Base-by-base conservation (phyloP, 192 early-diverging fungal genomes). In the Gryganskiella cystojenkinii region DNA sequence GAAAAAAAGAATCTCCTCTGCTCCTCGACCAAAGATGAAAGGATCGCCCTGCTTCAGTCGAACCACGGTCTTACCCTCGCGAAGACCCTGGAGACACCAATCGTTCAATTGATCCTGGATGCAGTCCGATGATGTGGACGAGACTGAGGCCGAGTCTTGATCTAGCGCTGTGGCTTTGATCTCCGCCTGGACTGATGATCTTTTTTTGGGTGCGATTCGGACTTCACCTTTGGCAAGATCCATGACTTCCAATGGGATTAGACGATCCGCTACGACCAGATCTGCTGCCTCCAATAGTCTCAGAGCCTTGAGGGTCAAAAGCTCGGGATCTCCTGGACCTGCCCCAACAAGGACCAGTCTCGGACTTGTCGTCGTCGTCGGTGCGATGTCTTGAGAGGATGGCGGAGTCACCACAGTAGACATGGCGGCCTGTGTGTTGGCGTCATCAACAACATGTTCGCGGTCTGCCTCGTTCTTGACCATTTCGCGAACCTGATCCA, bases 41-140 rank as follows among this genome's bases (percentile, higher is more conserved):
- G 94, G 94, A 61, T 97, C 95, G n/a, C 96, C 96, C 46, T 90
- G 89, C 84, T 98, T 97, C 43, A 98, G 81, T 44, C 96, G 83
- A 47, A 95, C 92, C 4, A 98, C 96, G 3, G 69, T 82, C 67
- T 85, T 78, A 33, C 90, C 91, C 25, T 82, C 80, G 4, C 82
- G 64, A 19, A 96, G 76, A n/a, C 88, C 93, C 35, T 88, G 85
- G 19, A 95, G 81, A 44, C 88, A 91, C 81, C 90, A 88, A n/a
- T 81, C 83, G 71, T 93, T 85, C 45, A 94, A 81, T 45, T 92
- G 90, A 53, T 93, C 86, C 70, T 96, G 95, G 27, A 93, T 89
- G 33, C 84, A 82, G 47, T 90, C 89, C 10, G 91, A 90, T 7
- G 79, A 81, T n/a, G 84, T 89, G 0, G 87, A 11, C 4, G 20